Conservation (phyloP, 1,284 basidiomycete genomes). For the Hemileia vastatrix region DNA sequence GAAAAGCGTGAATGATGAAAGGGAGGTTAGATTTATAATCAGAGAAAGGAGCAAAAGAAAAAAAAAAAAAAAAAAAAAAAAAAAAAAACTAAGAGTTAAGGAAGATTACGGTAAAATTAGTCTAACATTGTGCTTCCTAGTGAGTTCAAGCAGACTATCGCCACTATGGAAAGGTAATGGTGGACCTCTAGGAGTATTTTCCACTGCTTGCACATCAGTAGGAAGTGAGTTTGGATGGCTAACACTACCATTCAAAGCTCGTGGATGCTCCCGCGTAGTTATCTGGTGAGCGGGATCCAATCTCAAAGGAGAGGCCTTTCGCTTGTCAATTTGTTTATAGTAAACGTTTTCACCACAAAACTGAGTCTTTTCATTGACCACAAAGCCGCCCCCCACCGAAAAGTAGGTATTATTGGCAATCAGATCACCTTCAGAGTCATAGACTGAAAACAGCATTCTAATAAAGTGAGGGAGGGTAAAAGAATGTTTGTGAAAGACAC, state of each 20-base stretch:
- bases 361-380: constrained; percentile 80
- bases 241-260: no score
- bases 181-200: constrained; percentile 48
- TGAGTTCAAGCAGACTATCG: constrained; percentile 63
- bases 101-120: constrained; percentile 22
- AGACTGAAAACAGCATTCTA: constrained; percentile 84
- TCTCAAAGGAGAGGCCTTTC: constrained; percentile 64
- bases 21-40: constrained; percentile 23
- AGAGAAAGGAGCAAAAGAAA: constrained; percentile 31
- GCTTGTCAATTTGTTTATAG: constrained; percentile 87
- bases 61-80: constrained; percentile 22
- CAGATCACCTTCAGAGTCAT: constrained; percentile 66
- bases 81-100: no score
- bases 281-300: constrained; percentile 57
- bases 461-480: constrained; percentile 54
- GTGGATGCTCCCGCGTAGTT: constrained; percentile 22
- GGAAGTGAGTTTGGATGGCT: background rate
- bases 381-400: constrained; percentile 44
- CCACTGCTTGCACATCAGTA: background rate
- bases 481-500: constrained; percentile 52
- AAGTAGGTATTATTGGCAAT: constrained; percentile 94
- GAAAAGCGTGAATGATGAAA: constrained; percentile 17
- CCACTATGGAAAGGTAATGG: constrained; percentile 78
- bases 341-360: constrained; percentile 77
- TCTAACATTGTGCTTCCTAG: constrained; percentile 69